Evolutionary conservation across 495 filamentous ascomycete species (phyloP).

Genomic region (Penicillium maclennaniae): DNA sequence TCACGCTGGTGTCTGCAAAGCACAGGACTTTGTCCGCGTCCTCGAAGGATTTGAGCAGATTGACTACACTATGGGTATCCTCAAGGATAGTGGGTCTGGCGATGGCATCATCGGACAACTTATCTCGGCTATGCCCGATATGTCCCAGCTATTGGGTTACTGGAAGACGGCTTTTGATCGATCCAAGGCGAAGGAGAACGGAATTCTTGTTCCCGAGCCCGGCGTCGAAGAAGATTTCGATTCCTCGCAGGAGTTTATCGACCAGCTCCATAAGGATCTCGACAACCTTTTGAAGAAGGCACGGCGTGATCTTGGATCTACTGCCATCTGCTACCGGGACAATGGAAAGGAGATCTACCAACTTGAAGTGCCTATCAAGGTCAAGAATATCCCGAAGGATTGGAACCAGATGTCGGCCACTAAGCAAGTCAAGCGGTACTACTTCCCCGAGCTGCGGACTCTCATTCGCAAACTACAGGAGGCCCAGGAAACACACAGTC

Average conservation of each 20-base stretch:
- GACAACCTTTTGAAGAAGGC: constrained; percentile 66
- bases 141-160: constrained; percentile 64
- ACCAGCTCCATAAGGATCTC: constrained; percentile 66
- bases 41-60: constrained; percentile 98
- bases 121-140: constrained; percentile 77
- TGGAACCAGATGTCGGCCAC: constrained; percentile 99
- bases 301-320: constrained; percentile 61
- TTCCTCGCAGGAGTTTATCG: constrained; percentile 71
- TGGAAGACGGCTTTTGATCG: constrained; percentile 96
- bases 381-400: constrained; percentile 73
- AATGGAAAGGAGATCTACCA: constrained; percentile 97
- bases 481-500: constrained; percentile 88
- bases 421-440: constrained; percentile 87
- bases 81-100: constrained; percentile 63
- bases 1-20: constrained; percentile 82
- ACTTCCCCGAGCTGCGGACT: constrained; percentile 75
- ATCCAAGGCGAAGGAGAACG: constrained; percentile 68
- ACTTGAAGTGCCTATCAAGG: constrained; percentile 81
- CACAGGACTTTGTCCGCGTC: constrained; percentile 89
- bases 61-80: constrained; percentile 79
- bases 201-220: constrained; percentile 76
- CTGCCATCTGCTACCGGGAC: constrained; percentile 76
- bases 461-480: constrained; percentile 86
- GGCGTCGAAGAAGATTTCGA: constrained; percentile 95
- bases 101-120: constrained; percentile 83